Evolutionary conservation across 441 rosid genomes (phyloP), one percentile per base, ranked within the genome.

Genomic region (Brassica hybrid): DNA sequence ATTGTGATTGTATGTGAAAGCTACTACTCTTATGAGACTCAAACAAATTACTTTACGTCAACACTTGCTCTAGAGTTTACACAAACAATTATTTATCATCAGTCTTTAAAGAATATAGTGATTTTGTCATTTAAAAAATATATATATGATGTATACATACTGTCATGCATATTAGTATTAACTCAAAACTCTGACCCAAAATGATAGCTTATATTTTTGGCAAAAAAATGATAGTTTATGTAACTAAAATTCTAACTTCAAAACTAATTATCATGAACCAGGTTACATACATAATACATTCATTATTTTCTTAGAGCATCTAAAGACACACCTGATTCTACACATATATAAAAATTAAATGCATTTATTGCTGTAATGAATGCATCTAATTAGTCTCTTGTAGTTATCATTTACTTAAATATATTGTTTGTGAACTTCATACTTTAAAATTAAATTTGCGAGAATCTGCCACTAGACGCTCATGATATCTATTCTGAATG

Each of bases 401-500:
- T 38, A 52, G 11, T 45, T 13, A 30, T 19, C 38, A 6, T 36
- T 45, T 69, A 68, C 16, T 14, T 14, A 52, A 13, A 52, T 50
- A 61, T 14, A 21, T 69, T 21, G 8, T 34, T 64, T 7, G 56
- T 21, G 13, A 0, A 23, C 19, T 52, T 41, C 16, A 74, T 34
- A 45, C 7, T 16, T 27, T 25, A 25, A 59, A 73, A 50, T 4
- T 18, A 78, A 67, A 73, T 3, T 48, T 16, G 50, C n/a, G 82
- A 69, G 75, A 69, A 68, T 56, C 41, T 45, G 65, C 27, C 56
- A 69, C 61, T 34, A 48, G 23, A 79, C 14, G 67, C 48, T 69
- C 76, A 74, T 79, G 75, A 73, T 79, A 70, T n/a, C n/a, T 79
- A 79, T 79, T 79, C 82, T 16, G 59, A 18, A 79, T 74, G 82